Evolutionary conservation across 2,329 filamentous ascomycete genomes (phyloP).

Genomic region (Lasiodiplodia sp.): DNA sequence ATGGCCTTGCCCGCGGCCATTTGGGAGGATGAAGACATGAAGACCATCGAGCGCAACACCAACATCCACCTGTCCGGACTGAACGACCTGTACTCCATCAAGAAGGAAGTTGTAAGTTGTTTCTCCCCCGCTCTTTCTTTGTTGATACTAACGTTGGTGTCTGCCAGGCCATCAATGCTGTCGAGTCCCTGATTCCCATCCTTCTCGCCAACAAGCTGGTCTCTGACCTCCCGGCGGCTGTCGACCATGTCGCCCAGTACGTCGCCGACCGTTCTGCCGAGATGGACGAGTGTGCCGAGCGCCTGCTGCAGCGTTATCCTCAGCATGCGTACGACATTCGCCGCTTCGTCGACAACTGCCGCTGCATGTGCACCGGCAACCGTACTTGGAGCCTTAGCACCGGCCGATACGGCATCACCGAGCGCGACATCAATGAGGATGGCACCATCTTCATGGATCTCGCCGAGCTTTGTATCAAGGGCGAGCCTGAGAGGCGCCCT

Average conservation of each 20-base stretch:
- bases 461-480: constrained; percentile 9
- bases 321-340: background rate
- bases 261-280: constrained; percentile 3
- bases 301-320: background rate
- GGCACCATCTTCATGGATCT: constrained; percentile 11
- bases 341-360: constrained; percentile 7
- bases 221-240: background rate
- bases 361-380: constrained; percentile 23
- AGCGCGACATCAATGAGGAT: background rate
- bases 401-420: constrained; percentile 15
- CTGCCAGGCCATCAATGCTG: background rate
- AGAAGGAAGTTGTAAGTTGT: constrained; percentile 12
- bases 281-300: background rate
- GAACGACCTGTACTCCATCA: constrained; percentile 22
- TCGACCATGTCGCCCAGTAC: background rate
- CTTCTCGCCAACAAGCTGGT: background rate
- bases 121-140: background rate
- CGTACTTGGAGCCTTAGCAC: constrained; percentile 23
- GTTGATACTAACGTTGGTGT: background rate
- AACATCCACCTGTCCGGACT: constrained; percentile 19
- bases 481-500: background rate
- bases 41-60: constrained; percentile 8
- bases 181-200: constrained; percentile 13
- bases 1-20: constrained; percentile 1
- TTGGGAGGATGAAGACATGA: constrained; percentile 7